phyloP scores from a whole-genome alignment of 345 rosid species.

The Draba incana region DNA sequence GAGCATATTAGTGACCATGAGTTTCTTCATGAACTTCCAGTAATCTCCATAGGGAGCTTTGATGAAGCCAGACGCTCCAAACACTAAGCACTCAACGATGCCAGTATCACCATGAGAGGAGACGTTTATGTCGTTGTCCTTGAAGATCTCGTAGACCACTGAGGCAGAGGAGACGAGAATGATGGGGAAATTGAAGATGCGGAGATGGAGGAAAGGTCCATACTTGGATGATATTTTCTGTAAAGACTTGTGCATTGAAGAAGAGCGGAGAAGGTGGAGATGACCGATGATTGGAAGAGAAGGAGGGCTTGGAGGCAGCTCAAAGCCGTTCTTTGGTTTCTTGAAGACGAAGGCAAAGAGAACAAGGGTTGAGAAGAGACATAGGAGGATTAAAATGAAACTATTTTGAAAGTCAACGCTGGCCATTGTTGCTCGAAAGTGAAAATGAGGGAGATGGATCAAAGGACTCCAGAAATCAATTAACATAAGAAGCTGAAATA shows the following conservation, averaged over 20 bases:
- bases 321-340: constrained; percentile 3
- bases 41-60: constrained; percentile 19
- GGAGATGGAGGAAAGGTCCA: too few relatives aligned
- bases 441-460: too few relatives aligned
- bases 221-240: constrained; percentile 17
- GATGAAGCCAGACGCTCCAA: constrained; percentile 7
- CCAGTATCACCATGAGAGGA: not conserved
- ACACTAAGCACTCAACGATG: not conserved
- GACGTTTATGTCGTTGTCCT: constrained; percentile 17
- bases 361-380: too few relatives aligned
- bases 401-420: too few relatives aligned
- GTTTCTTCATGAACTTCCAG: constrained; percentile 38
- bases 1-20: constrained; percentile 36
- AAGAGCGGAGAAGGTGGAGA: constrained; percentile 32
- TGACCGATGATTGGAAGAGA: constrained; percentile 44
- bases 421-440: too few relatives aligned
- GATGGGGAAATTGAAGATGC: too few relatives aligned
- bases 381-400: too few relatives aligned
- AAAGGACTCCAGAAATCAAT: too few relatives aligned
- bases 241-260: constrained; percentile 25
- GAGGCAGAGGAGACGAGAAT: too few relatives aligned
- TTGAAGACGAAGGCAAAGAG: not conserved
- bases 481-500: too few relatives aligned
- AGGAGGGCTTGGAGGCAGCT: constrained; percentile 41
- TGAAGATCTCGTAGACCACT: not conserved